Evolutionary conservation across 805 yeast species (phyloP).

Genomic region (Isabelozyma rhagii): DNA sequence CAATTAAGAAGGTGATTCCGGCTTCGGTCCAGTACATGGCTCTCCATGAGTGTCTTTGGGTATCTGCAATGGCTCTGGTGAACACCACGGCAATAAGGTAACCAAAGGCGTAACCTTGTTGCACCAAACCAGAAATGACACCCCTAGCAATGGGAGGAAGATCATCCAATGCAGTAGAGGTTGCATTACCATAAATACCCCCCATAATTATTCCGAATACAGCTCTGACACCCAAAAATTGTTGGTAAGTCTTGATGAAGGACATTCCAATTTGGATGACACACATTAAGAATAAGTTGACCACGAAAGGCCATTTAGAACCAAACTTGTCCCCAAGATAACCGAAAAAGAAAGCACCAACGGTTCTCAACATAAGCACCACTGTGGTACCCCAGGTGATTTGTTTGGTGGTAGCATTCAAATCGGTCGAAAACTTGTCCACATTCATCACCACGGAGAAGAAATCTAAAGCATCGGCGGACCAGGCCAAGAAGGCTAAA

Average conservation of each 20-base stretch:
- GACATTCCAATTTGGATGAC: conserved; percentile 65
- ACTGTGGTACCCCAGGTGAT: conserved; percentile 74
- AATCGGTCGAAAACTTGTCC: conserved; percentile 45
- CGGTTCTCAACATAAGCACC: conserved; percentile 68
- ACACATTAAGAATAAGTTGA: conserved; percentile 49
- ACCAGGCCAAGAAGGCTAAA: conserved; percentile 65
- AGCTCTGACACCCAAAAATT: conserved; percentile 56
- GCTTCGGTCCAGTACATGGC: conserved; percentile 72
- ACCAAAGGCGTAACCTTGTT: conserved; percentile 62
- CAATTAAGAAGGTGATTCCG: conserved; percentile 59
- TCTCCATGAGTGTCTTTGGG: conserved; percentile 60
- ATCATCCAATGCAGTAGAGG: conserved; percentile 67
- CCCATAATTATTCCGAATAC: conserved; percentile 72
- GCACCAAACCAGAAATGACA: conserved; percentile 56
- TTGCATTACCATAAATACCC: conserved; percentile 63
- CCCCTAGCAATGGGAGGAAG: conserved; percentile 60
- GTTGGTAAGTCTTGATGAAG: conserved; percentile 54
- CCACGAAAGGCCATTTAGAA: conserved; percentile 64
- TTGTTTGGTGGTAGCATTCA: conserved; percentile 42
- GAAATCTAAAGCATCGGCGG: conserved; percentile 71
- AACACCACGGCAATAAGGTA: conserved; percentile 64
- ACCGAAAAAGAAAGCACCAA: conserved; percentile 70
- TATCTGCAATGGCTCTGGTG: conserved; percentile 51
- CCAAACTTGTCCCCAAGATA: conserved; percentile 59
- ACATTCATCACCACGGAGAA: conserved; percentile 60